Percentiles rank a stretch among this genome's conserved stretches.
phyloP scores from a whole-genome alignment of 1,139 yeast genomes.

The Wickerhamiella infanticola region DNA sequence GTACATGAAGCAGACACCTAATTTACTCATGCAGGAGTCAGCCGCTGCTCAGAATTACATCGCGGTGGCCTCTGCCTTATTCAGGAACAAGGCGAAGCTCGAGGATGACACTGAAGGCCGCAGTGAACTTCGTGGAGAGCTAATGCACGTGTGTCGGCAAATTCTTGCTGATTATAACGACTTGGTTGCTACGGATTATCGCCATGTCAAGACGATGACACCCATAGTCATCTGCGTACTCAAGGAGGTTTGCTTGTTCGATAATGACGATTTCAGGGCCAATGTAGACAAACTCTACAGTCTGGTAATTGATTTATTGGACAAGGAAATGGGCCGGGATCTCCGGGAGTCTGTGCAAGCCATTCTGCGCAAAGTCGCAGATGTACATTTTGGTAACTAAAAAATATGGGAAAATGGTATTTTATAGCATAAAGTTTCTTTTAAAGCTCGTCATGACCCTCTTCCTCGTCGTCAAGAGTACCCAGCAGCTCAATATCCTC shows the following conservation, averaged over 20 bases:
- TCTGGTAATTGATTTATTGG: slow-evolving; percentile 48
- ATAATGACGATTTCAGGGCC: slow-evolving; percentile 52
- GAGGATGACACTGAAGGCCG: slow-evolving; percentile 15
- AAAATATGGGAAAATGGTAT: too few species aligned
- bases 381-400: slow-evolving; percentile 36
- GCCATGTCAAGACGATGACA: slow-evolving; percentile 73
- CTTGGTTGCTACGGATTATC: slow-evolving; percentile 55
- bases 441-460: slow-evolving; percentile 5
- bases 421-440: slow-evolving; percentile 8
- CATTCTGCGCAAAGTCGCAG: slow-evolving; percentile 60
- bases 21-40: slow-evolving; percentile 79
- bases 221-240: slow-evolving; percentile 82
- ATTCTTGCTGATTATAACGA: slow-evolving; percentile 56
- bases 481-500: slow-evolving; percentile 10
- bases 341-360: slow-evolving; percentile 50
- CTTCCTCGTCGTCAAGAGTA: slow-evolving; percentile 4
- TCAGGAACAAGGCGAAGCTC: slow-evolving; percentile 43
- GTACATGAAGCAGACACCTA: slow-evolving; percentile 82
- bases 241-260: slow-evolving; percentile 67
- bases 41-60: slow-evolving; percentile 80
- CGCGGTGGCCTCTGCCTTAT: slow-evolving; percentile 63
- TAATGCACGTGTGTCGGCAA: slow-evolving; percentile 57
- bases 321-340: slow-evolving; percentile 55
- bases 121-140: slow-evolving; percentile 32
- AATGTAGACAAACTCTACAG: slow-evolving; percentile 55